Base-by-base conservation (phyloP, 345 rosid genomes). In the Bruguiera parviflora region DNA sequence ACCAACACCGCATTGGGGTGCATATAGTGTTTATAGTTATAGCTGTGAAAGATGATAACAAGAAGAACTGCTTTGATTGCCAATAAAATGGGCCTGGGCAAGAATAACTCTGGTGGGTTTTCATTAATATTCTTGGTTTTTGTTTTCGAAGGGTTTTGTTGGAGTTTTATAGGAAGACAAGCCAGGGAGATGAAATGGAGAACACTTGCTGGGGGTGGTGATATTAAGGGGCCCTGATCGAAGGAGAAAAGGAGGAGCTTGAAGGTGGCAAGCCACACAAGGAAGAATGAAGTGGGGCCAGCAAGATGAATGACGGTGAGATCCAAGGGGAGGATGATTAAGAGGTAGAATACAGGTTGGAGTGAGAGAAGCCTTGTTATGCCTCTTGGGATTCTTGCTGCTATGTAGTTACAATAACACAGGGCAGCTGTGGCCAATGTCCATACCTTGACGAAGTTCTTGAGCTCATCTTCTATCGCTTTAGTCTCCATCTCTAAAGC, bases 241-340 rank as follows among this genome's bases (percentile, higher is more conserved):
- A 92, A 81, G 78, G 86, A 74, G 70, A 85, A 82, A 63, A 92
- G 94, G 60, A 89, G 79, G 80, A 92, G 94, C 53, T 82, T 87
- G 82, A 78, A 85, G 78, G 64, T 83, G 73, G 84, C 82, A 1
- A 87, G 87, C 96, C 92, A 88, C 1, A 76, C 29, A 4, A 88
- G 81, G 72, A 85, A 80, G 77, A 80, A 81, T 58, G 76, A 72
- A 0, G 91, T 68, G 29, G 70, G n/a, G 56, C 68, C 80, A 22
- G 75, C 16, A 3, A 84, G 66, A 69, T 77, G 83, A 53, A 52
- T 0, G 65, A 83, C 37, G 64, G 83, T 58, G 75, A 87, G 76
- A 27, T 68, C 64, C 16, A 81, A 63, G 21, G 96, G 95, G 59
- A 92, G 85, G 65, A 69, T 11, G 69, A 80, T 33, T 64, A 92